These are phyloP conservation scores for Parasitella parasitica DNA, from an alignment of 371 early-diverging fungal species.

Conservation along the genomic window DNA sequence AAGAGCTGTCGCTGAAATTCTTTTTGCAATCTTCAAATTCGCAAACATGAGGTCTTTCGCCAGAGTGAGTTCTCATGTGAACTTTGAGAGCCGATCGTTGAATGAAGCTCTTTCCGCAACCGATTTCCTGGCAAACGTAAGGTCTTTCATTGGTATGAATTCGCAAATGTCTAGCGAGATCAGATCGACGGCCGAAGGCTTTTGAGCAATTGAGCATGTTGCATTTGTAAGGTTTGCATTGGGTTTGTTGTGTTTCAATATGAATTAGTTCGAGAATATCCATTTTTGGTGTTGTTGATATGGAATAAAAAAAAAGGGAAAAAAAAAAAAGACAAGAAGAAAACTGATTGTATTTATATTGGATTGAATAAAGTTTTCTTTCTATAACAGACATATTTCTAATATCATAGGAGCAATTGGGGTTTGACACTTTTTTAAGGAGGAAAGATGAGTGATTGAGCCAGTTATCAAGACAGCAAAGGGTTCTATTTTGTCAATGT, in stretches of 20 bases:
- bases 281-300: conserved; percentile 24
- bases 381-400: conserved; percentile 9
- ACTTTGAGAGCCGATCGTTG: conserved; percentile 75
- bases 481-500: no score
- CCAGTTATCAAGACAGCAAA: no score
- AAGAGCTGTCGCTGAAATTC: conserved; percentile 57
- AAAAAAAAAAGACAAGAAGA: background rate
- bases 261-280: conserved; percentile 59
- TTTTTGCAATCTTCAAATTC: conserved; percentile 54
- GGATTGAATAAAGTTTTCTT: background rate
- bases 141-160: conserved; percentile 74
- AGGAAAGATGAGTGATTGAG: background rate
- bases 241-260: conserved; percentile 32
- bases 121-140: conserved; percentile 55
- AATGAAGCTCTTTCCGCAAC: conserved; percentile 70
- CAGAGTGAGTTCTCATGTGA: conserved; percentile 71
- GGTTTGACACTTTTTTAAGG: conserved; percentile 15
- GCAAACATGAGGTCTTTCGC: conserved; percentile 71
- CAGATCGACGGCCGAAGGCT: conserved; percentile 63
- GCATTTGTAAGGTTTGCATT: conserved; percentile 51
- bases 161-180: conserved; percentile 66
- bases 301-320: background rate
- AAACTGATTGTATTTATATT: conserved; percentile 6
- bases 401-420: conserved; percentile 15
- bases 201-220: conserved; percentile 55